A percentile compares a stretch with the other conserved stretches of the same genome.
Evolutionary conservation across 1,139 yeast species (phyloP).

Genomic region (Suhomyces anneliseae): DNA sequence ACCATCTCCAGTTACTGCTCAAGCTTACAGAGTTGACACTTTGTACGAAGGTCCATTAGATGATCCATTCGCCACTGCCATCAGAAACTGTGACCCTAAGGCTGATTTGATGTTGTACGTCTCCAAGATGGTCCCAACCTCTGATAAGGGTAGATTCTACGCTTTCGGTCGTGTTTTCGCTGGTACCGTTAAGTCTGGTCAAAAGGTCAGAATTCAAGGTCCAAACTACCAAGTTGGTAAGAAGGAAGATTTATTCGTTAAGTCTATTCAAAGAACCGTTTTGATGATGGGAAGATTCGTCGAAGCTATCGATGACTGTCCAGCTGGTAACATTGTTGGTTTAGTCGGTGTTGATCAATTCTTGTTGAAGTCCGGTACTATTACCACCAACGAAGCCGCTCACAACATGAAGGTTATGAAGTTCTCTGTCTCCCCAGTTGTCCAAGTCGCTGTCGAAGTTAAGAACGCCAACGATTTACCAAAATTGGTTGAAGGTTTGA

Average conservation of each 20-base stretch:
- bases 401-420: conserved; percentile 99
- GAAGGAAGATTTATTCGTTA: conserved; percentile 95
- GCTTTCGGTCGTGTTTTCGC: conserved; percentile 99
- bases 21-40: conserved; percentile 98
- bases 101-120: conserved; percentile 99
- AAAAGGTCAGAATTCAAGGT: conserved; percentile 99
- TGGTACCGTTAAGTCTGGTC: conserved; percentile 99
- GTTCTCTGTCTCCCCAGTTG: conserved; percentile 99
- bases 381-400: conserved; percentile 94
- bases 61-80: conserved; percentile 87
- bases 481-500: conserved; percentile 99
- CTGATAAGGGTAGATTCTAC: conserved; percentile 99
- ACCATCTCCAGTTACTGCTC: conserved; percentile 99
- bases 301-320: conserved; percentile 99
- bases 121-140: conserved; percentile 99
- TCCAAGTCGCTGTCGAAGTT: conserved; percentile 98
- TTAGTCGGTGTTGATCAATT: conserved; percentile 99
- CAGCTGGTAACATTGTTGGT: conserved; percentile 99
- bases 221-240: conserved; percentile 99
- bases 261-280: conserved; percentile 98
- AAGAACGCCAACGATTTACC: conserved; percentile 99
- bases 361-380: conserved; percentile 98
- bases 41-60: conserved; percentile 99
- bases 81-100: conserved; percentile 97
- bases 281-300: conserved; percentile 99